phyloP scores from a whole-genome alignment of 192 early-diverging fungal genomes.

The Glomus cerebriforme region DNA sequence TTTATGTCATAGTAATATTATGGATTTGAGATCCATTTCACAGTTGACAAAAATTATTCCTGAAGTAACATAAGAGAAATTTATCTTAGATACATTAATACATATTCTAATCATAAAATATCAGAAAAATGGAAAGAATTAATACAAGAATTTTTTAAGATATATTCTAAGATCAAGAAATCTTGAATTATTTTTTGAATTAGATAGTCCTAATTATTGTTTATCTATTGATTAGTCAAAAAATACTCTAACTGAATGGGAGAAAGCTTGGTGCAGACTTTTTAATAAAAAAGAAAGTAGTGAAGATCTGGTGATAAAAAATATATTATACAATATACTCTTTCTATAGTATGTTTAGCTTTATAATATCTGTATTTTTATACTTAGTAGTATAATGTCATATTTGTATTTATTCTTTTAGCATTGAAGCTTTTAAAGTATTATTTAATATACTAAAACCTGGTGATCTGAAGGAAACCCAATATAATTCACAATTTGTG shows the following conservation, averaged over 20 bases:
- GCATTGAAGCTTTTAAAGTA: slow-evolving; percentile 21
- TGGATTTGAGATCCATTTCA: slow-evolving; percentile 14
- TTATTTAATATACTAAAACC: slow-evolving; percentile 6
- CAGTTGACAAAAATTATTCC: slow-evolving; percentile 19
- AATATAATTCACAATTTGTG: slow-evolving; percentile 15
- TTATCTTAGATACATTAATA: slow-evolving; percentile 20
- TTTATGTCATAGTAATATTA: slow-evolving; percentile 25
- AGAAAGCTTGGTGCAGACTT: slow-evolving; percentile 7
- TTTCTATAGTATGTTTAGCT: slow-evolving; percentile 15
- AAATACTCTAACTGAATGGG: slow-evolving; percentile 8
- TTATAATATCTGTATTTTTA: neutral
- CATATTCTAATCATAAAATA: slow-evolving; percentile 23
- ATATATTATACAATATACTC: neutral
- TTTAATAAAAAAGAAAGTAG: slow-evolving; percentile 5
- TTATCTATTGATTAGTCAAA: slow-evolving; percentile 20
- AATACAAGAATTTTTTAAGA: slow-evolving; percentile 21
- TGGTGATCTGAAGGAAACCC: slow-evolving; percentile 16
- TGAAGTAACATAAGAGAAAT: slow-evolving; percentile 1
- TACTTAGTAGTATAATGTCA: neutral
- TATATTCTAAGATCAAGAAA: slow-evolving; percentile 22
- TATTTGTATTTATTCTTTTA: slow-evolving; percentile 17
- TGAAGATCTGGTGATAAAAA: slow-evolving; percentile 7
- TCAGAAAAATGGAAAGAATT: slow-evolving; percentile 12
- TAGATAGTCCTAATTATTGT: slow-evolving; percentile 30
- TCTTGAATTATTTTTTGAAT: slow-evolving; percentile 4